Evolutionary conservation across 2,329 filamentous ascomycete genomes (phyloP), one percentile per base, ranked within the genome.

Genomic region (Microascus cirrosus): DNA sequence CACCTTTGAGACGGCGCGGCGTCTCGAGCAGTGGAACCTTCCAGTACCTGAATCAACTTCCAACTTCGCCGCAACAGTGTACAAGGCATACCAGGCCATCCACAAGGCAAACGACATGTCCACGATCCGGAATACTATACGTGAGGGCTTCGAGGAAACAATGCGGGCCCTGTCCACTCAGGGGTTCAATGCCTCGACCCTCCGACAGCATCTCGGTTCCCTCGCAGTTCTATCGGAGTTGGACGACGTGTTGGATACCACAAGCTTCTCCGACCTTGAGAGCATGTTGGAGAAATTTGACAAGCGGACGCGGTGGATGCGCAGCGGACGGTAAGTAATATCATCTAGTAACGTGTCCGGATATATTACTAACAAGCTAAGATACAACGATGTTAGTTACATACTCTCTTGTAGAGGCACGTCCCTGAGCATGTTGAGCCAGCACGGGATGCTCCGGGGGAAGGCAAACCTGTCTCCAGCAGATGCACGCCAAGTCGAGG

Each of bases 1-100:
- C 61, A 90, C 90, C 57, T 87, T 95, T 62, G 81, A 84, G 57
- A 90, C 89, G 6, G 91, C 92, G 22, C 82, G 89, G 60, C 87
- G 87, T 62, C 76, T 97, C 18, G 91, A 94, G 63, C 87, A 93
- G 65, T 99, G 94, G 94, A 92, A 96, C 67, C 78, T 97, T 22
- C 88, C 89, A 15, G 84, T 85, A 0, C 89, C 91, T 0, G 75
- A 78, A 8, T 73, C 77, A 2, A 81, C 79, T 54, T 75, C 79
- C 13, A 85, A 82, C 34, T 82, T 86, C 58, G 77, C 85, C 1
- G 84, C 86, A 2, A 85, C 83, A 1, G 75, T 93, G 1, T 96
- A 95, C 72, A 87, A 86, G 64, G 84, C 85, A 0, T 91, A 95
- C 60, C 90, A 96, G 68, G 83, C 84, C 24, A 78, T 96, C 60